Base-by-base conservation (phyloP, 768 basidiomycete species). In the Amanita polypyramis region DNA sequence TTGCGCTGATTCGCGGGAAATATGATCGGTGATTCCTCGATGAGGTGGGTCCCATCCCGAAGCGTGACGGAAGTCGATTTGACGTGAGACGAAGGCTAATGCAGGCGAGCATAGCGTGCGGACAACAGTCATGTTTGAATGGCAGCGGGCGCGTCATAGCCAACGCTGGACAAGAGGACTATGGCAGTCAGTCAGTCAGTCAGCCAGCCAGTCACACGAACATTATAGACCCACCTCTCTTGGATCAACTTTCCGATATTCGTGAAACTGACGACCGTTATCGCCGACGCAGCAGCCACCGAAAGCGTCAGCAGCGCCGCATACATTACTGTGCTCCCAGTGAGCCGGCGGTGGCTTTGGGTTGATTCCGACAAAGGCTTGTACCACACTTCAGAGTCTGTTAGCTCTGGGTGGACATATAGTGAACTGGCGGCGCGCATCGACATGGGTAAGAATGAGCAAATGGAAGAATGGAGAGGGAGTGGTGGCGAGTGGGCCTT, bases 371-470 rank as follows among this genome's bases (percentile, higher is more conserved):
- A 42, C 17, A 32, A 34, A 4, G 56, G 57, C 25, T 62, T 62
- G 14, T 52, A 54, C 69, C 68, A 69, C 23, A 69, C 62, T 40
- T 70, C 66, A 17, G 69, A 69, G 51, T 57, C 52, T 14, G 67
- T 60, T 53, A 72, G 64, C 33, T 61, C 61, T 4, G 67, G 67
- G 50, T 68, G 63, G 42, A 65, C 65, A 56, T 72, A 72, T 39
- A 72, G 49, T 41, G 59, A 57, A 49, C 52, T 50, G 14, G 60
- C 60, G 42, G 66, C 69, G 49, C 67, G 69, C 69, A 72, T 70
- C 33, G 45, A 60, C 35, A 34, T 45, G 34, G 21, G n/a, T 12
- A 27, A 11, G n/a, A 10, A 37, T 9, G 19, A 32, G 10, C n/a
- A 17, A 4, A 30, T 5, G 29, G 30, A 47, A 17, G 19, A 14